These are phyloP conservation scores for Exutisphaerella laricina DNA, from an alignment of 2,329 filamentous ascomycete species.

Conservation along the genomic window DNA sequence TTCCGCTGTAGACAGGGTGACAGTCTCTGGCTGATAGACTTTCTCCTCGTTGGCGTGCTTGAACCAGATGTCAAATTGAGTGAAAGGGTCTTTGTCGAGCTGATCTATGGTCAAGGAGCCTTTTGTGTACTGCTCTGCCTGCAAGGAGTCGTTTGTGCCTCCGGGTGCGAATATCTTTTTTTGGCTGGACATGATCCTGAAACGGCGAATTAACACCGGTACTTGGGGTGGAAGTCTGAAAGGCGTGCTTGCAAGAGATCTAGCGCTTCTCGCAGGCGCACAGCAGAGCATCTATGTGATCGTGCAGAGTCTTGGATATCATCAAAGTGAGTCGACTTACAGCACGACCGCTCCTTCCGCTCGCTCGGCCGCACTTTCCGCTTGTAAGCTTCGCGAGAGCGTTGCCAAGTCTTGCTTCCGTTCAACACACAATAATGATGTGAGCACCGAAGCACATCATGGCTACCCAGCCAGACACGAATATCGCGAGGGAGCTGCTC, in stretches of 20 bases:
- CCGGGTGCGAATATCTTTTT: conserved; percentile 58
- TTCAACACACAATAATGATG: conserved; percentile 4
- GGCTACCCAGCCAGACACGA: conserved; percentile 26
- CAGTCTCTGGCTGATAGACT: conserved; percentile 78
- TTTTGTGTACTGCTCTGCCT: conserved; percentile 71
- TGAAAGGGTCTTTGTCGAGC: conserved; percentile 61
- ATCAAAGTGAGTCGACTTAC: too few species aligned
- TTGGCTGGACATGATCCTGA: conserved; percentile 23
- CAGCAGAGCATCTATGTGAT: not conserved
- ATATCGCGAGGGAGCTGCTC: conserved; percentile 56
- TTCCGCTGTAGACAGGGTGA: conserved; percentile 75
- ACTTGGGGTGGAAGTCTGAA: too few species aligned
- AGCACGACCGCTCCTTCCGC: too few species aligned
- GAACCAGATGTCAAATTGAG: conserved; percentile 91
- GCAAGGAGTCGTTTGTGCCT: conserved; percentile 51
- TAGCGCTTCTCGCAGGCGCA: not conserved
- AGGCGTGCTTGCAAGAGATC: not conserved
- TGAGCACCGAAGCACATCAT: conserved; percentile 15
- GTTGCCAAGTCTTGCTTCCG: not conserved
- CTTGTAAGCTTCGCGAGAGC: not conserved
- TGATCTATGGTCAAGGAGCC: conserved; percentile 57
- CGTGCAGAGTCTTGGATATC: too few species aligned
- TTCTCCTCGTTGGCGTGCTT: conserved; percentile 56
- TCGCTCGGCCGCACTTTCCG: conserved; percentile 1
- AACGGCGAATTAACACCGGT: not conserved